Evolutionary conservation across 805 yeast species (phyloP), one percentile per base, ranked within the genome.

Genomic region (Teunomyces pallodes): DNA sequence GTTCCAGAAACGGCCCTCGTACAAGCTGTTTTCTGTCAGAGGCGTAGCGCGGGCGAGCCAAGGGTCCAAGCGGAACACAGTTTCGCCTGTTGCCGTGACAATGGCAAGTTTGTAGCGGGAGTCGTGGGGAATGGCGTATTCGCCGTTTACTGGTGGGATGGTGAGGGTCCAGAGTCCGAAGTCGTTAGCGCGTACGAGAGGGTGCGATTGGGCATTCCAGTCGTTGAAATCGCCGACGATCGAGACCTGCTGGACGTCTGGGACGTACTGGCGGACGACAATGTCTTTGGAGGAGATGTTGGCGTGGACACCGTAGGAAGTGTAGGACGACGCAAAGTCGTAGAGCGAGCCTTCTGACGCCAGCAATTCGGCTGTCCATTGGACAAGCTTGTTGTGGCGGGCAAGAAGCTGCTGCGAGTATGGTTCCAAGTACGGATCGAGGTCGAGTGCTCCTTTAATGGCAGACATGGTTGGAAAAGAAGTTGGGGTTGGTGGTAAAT

Each of bases 1-100:
- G 64, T 92, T 88, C 98, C 98, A 92, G 66, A 89, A 92, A 46
- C 96, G 75, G 6, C 92, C 96, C 55, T 94, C 97, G 63, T 87
- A 92, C 38, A 78, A 62, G 52, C 63, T 66, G 46, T 65, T 69
- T 45, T 77, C 83, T 47, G 76, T 79, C 16, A 80, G 75, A 1
- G 90, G 86, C 2, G 94, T 87, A 9, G 96, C 96, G 46, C 97
- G 75, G 24, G 75, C 74, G 48, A 84, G 82, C 92, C 97, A 94
- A 1, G 96, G 95, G 36, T 97, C 96, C 46, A 92, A 70, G 42
- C 98, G 75, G 55, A 86, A 92, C 24, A 91, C 69, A 35, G 77
- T 72, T 49, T 84, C 85, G 7, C 96, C 96, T 41, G 79, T 75
- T 0, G 86, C 82, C 41, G 83, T 64, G 6, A 77, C 74, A 68